These are phyloP conservation scores for Tricholoma furcatifolium DNA, from an alignment of 768 basidiomycete species.

Conservation along the genomic window DNA sequence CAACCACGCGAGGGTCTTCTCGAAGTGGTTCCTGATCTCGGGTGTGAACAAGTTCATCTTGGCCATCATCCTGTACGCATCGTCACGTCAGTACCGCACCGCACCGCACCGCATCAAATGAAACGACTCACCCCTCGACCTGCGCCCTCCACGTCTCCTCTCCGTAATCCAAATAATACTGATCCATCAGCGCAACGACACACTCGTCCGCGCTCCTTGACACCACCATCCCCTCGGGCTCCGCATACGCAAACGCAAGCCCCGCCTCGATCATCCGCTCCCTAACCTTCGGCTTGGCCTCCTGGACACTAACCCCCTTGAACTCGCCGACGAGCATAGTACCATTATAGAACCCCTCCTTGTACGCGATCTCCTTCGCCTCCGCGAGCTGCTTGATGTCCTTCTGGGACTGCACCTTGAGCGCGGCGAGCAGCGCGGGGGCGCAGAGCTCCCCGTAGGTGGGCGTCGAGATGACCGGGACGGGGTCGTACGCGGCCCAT, in stretches of 20 bases:
- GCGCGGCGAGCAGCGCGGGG: constrained; percentile 73
- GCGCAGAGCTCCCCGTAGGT: constrained; percentile 94
- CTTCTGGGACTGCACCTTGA: constrained; percentile 96
- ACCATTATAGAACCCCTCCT: constrained; percentile 97
- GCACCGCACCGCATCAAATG: not conserved
- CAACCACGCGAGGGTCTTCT: constrained; percentile 90
- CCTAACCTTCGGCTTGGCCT: constrained; percentile 88
- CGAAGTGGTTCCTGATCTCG: constrained; percentile 94
- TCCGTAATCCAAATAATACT: constrained; percentile 99
- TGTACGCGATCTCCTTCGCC: constrained; percentile 97
- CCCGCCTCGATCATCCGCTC: constrained; percentile 76
- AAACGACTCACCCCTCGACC: constrained; percentile 67
- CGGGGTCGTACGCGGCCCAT: constrained; percentile 83
- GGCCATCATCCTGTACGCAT: constrained; percentile 57
- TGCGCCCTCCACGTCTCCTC: constrained; percentile 85
- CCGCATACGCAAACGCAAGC: constrained; percentile 88
- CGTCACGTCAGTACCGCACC: constrained; percentile 7
- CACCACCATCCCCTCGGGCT: constrained; percentile 83
- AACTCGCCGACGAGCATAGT: constrained; percentile 90
- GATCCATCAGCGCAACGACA: constrained; percentile 96
- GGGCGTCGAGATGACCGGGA: constrained; percentile 86
- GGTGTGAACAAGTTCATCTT: constrained; percentile 87
- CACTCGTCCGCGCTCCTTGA: constrained; percentile 95
- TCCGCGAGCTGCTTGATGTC: constrained; percentile 91
- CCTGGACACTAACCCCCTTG: constrained; percentile 84